These are phyloP conservation scores for Plasmodium inui DNA, from an alignment of 169 alveolate species.

Conservation along the genomic window DNA sequence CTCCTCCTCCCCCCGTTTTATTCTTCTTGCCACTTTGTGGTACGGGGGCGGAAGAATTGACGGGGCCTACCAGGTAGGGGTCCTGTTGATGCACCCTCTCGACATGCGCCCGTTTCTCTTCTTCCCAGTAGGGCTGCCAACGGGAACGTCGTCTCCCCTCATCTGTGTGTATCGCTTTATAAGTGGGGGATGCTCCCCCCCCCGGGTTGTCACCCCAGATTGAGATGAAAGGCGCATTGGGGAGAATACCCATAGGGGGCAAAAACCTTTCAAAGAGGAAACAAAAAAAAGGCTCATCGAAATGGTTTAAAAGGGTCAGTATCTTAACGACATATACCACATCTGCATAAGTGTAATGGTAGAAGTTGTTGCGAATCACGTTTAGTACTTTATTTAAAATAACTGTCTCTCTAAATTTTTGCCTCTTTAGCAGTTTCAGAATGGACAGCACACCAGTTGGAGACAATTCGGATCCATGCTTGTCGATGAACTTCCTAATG, in stretches of 20 bases:
- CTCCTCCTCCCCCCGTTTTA: too few relatives aligned
- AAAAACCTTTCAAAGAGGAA: slow-evolving; percentile 32
- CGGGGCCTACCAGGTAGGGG: background rate
- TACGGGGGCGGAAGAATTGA: background rate
- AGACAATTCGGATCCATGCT: background rate
- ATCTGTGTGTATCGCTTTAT: background rate
- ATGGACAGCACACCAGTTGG: slow-evolving; percentile 11
- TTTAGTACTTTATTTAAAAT: slow-evolving; percentile 5
- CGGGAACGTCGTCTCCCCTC: background rate
- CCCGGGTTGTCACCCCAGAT: background rate
- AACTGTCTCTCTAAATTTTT: slow-evolving; percentile 15
- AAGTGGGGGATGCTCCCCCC: background rate
- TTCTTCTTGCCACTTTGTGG: background rate
- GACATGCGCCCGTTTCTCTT: background rate
- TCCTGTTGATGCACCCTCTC: background rate
- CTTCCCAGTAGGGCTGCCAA: background rate
- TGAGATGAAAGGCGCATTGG: background rate
- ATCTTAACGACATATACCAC: slow-evolving; percentile 35
- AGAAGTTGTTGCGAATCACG: slow-evolving; percentile 8
- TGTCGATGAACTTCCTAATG: slow-evolving; percentile 11
- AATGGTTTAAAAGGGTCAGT: slow-evolving; percentile 22
- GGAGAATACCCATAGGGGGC: background rate
- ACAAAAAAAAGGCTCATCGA: slow-evolving; percentile 33
- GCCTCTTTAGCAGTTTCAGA: slow-evolving; percentile 36
- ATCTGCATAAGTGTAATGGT: slow-evolving; percentile 28